phyloP scores from a whole-genome alignment of 2,329 filamentous ascomycete genomes.

The Sporothrix pseudoabietina region DNA sequence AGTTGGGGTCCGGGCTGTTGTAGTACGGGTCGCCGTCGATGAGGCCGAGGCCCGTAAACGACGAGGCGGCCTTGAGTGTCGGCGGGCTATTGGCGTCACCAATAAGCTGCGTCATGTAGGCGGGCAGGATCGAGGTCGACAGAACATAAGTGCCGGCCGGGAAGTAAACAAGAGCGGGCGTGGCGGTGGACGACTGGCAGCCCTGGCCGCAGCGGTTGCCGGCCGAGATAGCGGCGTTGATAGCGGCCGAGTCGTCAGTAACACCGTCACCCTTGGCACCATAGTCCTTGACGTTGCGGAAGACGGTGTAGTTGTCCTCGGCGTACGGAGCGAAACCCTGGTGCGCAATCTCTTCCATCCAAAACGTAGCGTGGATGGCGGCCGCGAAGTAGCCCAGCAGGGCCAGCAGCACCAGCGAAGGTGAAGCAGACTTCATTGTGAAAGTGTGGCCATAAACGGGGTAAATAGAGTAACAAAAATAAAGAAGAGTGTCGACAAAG shows the following conservation, averaged over 20 bases:
- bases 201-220: conserved; percentile 33
- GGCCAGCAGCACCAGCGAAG: conserved; percentile 36
- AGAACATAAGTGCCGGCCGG: conserved; percentile 35
- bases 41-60: conserved; percentile 28
- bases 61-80: conserved; percentile 25
- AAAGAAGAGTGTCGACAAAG: not conserved
- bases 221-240: conserved; percentile 65
- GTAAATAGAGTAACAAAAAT: not conserved
- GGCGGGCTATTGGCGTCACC: conserved; percentile 33
- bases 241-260: conserved; percentile 73
- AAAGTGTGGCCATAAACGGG: not conserved
- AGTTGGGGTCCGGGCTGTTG: conserved; percentile 42
- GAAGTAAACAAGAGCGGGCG: conserved; percentile 35
- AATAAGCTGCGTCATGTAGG: conserved; percentile 34
- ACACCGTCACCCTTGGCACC: conserved; percentile 53
- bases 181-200: conserved; percentile 30
- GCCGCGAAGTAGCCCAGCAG: conserved; percentile 39
- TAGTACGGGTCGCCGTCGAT: conserved; percentile 42
- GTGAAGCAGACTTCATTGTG: conserved; percentile 38
- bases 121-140: conserved; percentile 30
- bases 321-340: conserved; percentile 50
- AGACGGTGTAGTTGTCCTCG: conserved; percentile 47
- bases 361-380: conserved; percentile 38
- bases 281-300: conserved; percentile 53
- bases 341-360: conserved; percentile 44